Conservation (phyloP, 306 rosid species). For the Cicer bijugum region DNA sequence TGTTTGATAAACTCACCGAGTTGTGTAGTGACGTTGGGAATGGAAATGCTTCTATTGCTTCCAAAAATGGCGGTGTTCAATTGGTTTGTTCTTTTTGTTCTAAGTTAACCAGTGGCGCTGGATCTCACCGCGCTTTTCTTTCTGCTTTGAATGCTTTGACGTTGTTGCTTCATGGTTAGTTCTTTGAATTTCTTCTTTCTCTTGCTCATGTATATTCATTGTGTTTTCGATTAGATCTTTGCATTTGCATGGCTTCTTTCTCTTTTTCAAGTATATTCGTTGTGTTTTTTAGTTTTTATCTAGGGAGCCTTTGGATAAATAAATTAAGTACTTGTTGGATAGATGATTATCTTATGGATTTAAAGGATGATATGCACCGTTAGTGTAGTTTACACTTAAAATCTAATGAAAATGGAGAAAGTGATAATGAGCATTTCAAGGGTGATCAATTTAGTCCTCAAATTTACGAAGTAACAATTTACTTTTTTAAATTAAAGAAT, state of each 20-base stretch:
- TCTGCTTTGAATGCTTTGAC: constrained; percentile 62
- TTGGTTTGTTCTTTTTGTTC: constrained; percentile 66
- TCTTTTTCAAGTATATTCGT: background rate
- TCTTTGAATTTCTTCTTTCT: background rate
- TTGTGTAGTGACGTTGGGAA: constrained; percentile 59
- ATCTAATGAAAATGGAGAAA: background rate
- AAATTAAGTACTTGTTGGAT: background rate
- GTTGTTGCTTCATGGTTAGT: constrained; percentile 70
- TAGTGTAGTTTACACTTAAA: background rate
- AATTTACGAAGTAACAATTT: too few species aligned
- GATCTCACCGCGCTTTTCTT: constrained; percentile 42
- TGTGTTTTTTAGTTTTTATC: background rate
- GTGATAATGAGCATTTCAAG: background rate
- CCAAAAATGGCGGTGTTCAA: constrained; percentile 72
- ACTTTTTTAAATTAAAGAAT: too few species aligned
- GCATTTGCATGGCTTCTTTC: background rate
- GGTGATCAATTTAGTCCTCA: background rate
- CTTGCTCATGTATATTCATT: background rate
- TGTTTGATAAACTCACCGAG: constrained; percentile 53
- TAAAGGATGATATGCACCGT: background rate
- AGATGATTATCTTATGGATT: background rate
- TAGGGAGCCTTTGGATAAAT: background rate
- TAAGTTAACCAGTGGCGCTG: constrained; percentile 45
- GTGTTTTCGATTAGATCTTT: background rate
- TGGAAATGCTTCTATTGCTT: constrained; percentile 69